A percentile compares a stretch with the other conserved stretches of the same genome.
phyloP scores from a whole-genome alignment of 805 yeast genomes.

The Ogataea saltuana region DNA sequence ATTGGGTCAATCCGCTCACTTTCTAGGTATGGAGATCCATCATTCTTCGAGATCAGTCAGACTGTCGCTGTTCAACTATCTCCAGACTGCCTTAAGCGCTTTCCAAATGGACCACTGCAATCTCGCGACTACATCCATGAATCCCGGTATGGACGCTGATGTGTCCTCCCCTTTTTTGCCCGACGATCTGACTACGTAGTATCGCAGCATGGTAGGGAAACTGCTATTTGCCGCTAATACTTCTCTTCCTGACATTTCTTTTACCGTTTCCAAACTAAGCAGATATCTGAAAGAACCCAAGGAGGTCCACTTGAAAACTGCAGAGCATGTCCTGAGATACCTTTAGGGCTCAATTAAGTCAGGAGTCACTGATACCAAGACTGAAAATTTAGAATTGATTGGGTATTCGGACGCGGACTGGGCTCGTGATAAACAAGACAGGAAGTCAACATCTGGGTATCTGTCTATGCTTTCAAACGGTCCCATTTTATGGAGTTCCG shows the following conservation, averaged over 20 bases:
- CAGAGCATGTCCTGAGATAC: slow-evolving; percentile 16
- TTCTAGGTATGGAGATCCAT: slow-evolving; percentile 2
- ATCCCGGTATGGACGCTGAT: neutral
- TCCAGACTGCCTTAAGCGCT: neutral
- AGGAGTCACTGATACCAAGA: slow-evolving; percentile 1
- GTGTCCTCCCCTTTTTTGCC: neutral
- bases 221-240: slow-evolving; percentile 15
- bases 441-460: slow-evolving; percentile 15
- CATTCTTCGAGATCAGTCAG: neutral
- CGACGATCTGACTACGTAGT: neutral
- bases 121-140: neutral
- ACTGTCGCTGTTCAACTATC: neutral
- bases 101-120: neutral
- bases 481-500: slow-evolving; percentile 23
- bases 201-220: slow-evolving; percentile 18
- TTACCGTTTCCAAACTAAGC: slow-evolving; percentile 5
- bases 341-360: slow-evolving; percentile 15
- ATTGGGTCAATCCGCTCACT: neutral
- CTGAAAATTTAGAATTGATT: neutral
- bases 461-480: slow-evolving; percentile 9
- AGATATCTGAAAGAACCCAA: slow-evolving; percentile 8
- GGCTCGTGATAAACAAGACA: slow-evolving; percentile 11
- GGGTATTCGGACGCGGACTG: slow-evolving; percentile 22
- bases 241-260: slow-evolving; percentile 5
- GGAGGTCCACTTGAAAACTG: slow-evolving; percentile 7